phyloP scores from a whole-genome alignment of 1,284 basidiomycete genomes.

The Boletellus sp. region DNA sequence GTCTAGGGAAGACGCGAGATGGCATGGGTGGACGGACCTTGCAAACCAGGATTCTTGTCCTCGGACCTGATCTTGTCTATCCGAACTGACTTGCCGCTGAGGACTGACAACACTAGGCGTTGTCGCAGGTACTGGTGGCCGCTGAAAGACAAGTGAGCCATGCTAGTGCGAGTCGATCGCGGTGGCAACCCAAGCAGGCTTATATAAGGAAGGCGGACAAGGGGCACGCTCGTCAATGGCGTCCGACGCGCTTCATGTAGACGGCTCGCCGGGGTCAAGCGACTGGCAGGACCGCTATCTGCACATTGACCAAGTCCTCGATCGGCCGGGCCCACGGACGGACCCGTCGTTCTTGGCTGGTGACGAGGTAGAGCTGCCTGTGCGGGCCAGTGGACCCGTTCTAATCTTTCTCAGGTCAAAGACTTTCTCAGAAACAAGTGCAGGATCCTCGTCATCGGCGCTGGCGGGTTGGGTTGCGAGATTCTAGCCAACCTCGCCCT shows the following conservation, averaged over 20 bases:
- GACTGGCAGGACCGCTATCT: constrained; percentile 76
- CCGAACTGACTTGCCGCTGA: constrained; percentile 83
- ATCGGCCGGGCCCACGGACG: constrained; percentile 78
- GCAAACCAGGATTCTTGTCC: constrained; percentile 90
- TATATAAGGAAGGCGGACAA: constrained; percentile 23
- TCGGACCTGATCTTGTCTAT: constrained; percentile 90
- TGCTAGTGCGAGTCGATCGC: constrained; percentile 14
- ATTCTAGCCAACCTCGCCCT: constrained; percentile 91
- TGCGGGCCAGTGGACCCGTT: constrained; percentile 4
- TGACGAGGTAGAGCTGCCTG: constrained; percentile 51
- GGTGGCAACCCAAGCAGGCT: constrained; percentile 9
- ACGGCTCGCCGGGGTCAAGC: constrained; percentile 29
- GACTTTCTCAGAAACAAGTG: constrained; percentile 79
- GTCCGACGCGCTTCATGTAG: constrained; percentile 22
- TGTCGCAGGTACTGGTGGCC: constrained; percentile 85
- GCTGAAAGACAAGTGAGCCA: constrained; percentile 59
- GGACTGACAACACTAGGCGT: constrained; percentile 82
- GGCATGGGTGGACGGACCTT: constrained; percentile 48
- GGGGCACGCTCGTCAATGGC: constrained; percentile 30
- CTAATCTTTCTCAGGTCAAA: constrained; percentile 63
- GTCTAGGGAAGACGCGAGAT: constrained; percentile 4
- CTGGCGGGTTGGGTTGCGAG: constrained; percentile 93
- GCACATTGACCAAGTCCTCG: constrained; percentile 79
- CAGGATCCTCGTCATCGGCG: constrained; percentile 96
- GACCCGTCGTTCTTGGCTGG: constrained; percentile 73